Evolutionary conservation across 116 monocot species (phyloP).

Genomic region (Trichopus zeylanicus): DNA sequence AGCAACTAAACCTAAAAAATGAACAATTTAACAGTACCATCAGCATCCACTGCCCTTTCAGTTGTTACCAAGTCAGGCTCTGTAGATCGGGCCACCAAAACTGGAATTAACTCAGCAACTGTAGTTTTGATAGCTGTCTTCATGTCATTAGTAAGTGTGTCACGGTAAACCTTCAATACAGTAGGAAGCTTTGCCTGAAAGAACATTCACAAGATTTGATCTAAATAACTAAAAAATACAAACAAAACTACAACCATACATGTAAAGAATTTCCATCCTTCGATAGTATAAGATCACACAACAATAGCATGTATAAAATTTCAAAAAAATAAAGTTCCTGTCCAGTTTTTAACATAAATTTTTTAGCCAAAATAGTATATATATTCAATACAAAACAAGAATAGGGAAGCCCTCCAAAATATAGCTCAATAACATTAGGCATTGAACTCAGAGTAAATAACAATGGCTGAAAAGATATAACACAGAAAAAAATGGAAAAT

Average conservation of each 20-base stretch:
- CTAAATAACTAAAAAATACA: not conserved
- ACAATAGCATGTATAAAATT: too few species aligned
- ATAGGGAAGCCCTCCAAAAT: too few species aligned
- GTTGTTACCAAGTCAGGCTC: slow-evolving; percentile 49
- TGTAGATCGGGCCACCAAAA: slow-evolving; percentile 51
- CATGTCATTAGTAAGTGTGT: slow-evolving; percentile 87
- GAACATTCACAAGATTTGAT: slow-evolving; percentile 1
- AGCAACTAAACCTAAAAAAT: not conserved
- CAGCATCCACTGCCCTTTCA: slow-evolving; percentile 66
- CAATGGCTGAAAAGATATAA: too few species aligned
- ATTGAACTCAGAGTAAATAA: too few species aligned
- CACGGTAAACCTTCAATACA: slow-evolving; percentile 82
- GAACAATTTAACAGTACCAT: slow-evolving; percentile 41
- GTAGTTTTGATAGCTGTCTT: slow-evolving; percentile 89
- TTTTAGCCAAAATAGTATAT: too few species aligned
- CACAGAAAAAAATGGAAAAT: too few species aligned
- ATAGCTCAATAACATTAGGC: too few species aligned
- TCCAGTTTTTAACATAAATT: too few species aligned
- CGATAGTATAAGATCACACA: too few species aligned
- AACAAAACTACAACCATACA: not conserved
- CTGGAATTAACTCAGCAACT: slow-evolving; percentile 82
- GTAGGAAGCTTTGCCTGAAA: slow-evolving; percentile 81
- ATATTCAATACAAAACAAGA: too few species aligned
- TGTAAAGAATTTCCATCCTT: too few species aligned
- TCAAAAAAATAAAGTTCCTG: too few species aligned